These are phyloP conservation scores for Fraxinus quadrangulata DNA, from an alignment of 257 asterid species.

Conservation along the genomic window DNA sequence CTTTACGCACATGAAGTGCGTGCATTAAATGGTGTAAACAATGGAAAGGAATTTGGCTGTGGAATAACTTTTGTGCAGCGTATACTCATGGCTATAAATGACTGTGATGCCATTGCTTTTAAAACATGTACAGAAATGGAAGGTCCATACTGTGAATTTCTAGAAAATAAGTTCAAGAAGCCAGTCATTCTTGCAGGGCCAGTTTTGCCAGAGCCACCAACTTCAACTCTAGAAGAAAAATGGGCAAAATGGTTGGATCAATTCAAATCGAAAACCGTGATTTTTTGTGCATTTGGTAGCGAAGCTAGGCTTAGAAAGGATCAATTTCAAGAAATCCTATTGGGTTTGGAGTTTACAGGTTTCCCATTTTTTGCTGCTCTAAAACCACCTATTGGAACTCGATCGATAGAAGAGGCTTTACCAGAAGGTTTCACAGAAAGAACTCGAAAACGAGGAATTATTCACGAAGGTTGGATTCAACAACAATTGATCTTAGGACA, in stretches of 20 bases:
- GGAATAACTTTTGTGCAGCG: constrained; percentile 6
- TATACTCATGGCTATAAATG: neutral
- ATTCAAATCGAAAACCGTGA: constrained; percentile 5
- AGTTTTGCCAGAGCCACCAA: constrained; percentile 16
- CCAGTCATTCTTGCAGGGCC: constrained; percentile 28
- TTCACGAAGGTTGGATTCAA: constrained; percentile 38
- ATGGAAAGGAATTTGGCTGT: neutral
- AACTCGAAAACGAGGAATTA: constrained; percentile 26
- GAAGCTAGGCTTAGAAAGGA: constrained; percentile 26
- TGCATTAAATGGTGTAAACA: constrained; percentile 5
- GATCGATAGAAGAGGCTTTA: constrained; percentile 27
- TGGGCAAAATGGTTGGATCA: constrained; percentile 25
- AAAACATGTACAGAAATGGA: constrained; percentile 25
- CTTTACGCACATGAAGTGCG: constrained; percentile 23
- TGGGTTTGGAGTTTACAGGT: constrained; percentile 39
- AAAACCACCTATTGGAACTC: constrained; percentile 33
- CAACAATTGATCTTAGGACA: constrained; percentile 38
- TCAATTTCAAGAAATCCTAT: constrained; percentile 34
- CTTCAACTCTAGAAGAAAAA: constrained; percentile 8
- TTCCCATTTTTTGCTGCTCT: constrained; percentile 36
- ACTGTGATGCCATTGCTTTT: constrained; percentile 25
- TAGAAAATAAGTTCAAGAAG: constrained; percentile 23
- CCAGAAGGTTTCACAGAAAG: constrained; percentile 33
- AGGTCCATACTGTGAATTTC: constrained; percentile 20
- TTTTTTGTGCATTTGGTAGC: constrained; percentile 33